phyloP scores from a whole-genome alignment of 306 rosid species.

The Dalbergia oliveri region DNA sequence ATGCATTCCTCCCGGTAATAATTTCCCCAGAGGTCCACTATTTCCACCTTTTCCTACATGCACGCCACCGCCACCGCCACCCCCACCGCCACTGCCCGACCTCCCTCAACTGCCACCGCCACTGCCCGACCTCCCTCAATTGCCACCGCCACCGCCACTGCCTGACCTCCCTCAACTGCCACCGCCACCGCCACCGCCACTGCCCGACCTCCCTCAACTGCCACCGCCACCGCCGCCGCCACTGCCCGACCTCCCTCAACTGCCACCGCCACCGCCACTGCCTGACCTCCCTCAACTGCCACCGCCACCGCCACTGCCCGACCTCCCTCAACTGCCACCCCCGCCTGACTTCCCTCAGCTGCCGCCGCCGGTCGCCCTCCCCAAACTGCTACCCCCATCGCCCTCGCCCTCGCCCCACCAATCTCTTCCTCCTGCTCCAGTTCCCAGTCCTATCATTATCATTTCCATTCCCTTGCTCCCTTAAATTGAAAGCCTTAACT shows the following conservation, averaged over 20 bases:
- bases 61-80: neutral
- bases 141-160: conserved; percentile 41
- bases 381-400: neutral
- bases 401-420: too few species aligned
- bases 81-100: conserved; percentile 37
- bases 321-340: too few species aligned
- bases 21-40: too few species aligned
- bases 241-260: too few species aligned
- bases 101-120: conserved; percentile 7
- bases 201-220: conserved; percentile 37
- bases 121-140: conserved; percentile 37
- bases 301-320: neutral
- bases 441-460: neutral
- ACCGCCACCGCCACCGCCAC: conserved; percentile 29
- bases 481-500: too few species aligned
- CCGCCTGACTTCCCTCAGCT: too few species aligned
- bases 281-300: neutral
- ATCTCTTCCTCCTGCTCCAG: too few species aligned
- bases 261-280: conserved; percentile 6
- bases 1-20: too few species aligned
- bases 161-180: conserved; percentile 44
- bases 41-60: too few species aligned
- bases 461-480: neutral
- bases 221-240: conserved; percentile 21
- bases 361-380: neutral